Base-by-base conservation (phyloP, 129 eudicot genomes). In the Erigeron canadensis region DNA sequence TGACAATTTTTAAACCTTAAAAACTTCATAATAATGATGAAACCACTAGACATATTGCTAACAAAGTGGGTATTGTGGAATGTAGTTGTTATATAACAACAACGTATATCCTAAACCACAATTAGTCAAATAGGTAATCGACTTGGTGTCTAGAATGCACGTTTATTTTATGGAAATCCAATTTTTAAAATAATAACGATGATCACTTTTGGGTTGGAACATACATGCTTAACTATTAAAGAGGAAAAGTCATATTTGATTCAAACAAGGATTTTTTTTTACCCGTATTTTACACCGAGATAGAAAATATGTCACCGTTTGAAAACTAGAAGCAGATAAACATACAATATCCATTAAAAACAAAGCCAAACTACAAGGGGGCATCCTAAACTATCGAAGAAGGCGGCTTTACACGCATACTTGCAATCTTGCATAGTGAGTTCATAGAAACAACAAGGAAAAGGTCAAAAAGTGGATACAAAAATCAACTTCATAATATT, bases 401-500 rank as follows among this genome's bases (percentile, higher is more conserved):
- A 53, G 80, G 80, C 74, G 80, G 80, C 80, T 75, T 63, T 56
- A 56, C 17, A 43, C 65, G 71, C 65, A 51, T 65, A 10, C 34
- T 28, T 28, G 71, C 65, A 51, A 53, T 6, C 34, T 28, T 28
- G 34, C 34, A 28, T 41, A 55, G 28, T 21, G 28, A 48, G 56
- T 64, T 75, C 45, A 22, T 2, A 28, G 44, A 64, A 75, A 34
- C 73, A 17, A 73, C 37, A 6, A 4, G 28, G 50, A 69, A 23
- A n/a, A 69, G 37, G 74, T 70, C 39, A 28, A 23, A 65, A 50
- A 51, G 57, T 63, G 40, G 71, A 17, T 40, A 42, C 37, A 75
- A 10, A 64, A 23, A 50, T 54, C 53, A 47, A 44, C 28, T 38
- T 43, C 37, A 54, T 17, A 19, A 65, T 56, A 22, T 55, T 65